Percentiles rank a stretch among this genome's conserved stretches.
These are phyloP conservation scores for Plantago ovata DNA, from an alignment of 257 asterid species.

Conservation along the genomic window DNA sequence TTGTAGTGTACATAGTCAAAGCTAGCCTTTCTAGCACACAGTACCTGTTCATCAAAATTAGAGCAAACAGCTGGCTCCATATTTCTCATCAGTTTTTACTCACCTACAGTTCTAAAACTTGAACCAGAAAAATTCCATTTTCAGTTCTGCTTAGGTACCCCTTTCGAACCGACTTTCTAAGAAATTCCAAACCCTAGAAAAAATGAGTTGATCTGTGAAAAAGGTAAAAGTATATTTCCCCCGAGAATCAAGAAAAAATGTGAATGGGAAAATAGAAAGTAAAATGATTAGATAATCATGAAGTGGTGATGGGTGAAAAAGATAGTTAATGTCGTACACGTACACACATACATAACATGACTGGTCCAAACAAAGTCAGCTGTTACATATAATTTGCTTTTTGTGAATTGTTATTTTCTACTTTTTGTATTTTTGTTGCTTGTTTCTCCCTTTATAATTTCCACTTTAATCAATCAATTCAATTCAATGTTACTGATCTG, in stretches of 20 bases:
- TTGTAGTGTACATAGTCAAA: constrained; percentile 27
- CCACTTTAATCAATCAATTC: too few species aligned
- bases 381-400: constrained; percentile 15
- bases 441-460: constrained; percentile 41
- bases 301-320: constrained; percentile 44
- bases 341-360: constrained; percentile 18
- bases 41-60: constrained; percentile 33
- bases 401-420: constrained; percentile 31
- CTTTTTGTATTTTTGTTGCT: constrained; percentile 39
- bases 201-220: not conserved
- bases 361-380: constrained; percentile 50
- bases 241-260: constrained; percentile 47
- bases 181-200: constrained; percentile 26
- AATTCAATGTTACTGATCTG: too few species aligned
- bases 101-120: constrained; percentile 30
- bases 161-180: too few species aligned
- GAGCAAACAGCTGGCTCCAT: constrained; percentile 17
- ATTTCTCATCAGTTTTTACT: constrained; percentile 32
- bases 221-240: constrained; percentile 23
- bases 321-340: constrained; percentile 27
- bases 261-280: constrained; percentile 19
- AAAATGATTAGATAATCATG: constrained; percentile 89
- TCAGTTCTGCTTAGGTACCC: too few species aligned
- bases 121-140: not conserved
- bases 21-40: constrained; percentile 37